Evolutionary conservation across 2,329 filamentous ascomycete species (phyloP), one percentile per base, ranked within the genome.

Genomic region (Neofusicoccum umdonicola): DNA sequence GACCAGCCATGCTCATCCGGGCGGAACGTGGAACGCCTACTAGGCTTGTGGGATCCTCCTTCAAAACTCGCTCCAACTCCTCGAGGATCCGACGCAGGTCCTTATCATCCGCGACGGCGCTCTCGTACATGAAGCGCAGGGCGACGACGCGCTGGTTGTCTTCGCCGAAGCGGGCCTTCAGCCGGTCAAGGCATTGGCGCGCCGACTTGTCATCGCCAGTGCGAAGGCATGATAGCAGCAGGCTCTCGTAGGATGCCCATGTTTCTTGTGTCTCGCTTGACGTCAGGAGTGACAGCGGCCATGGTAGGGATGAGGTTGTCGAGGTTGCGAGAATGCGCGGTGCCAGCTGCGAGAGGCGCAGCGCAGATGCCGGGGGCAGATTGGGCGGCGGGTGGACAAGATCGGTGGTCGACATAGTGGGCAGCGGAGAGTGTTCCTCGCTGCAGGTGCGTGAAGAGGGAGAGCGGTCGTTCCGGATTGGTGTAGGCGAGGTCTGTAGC

Each of bases 131-230:
- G 2, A 94, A 95, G 68, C 86, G 85, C 54, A 98, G 80, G 11
- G 90, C 93, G 85, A 94, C 90, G 58, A 98, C 84, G 69, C 92
- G 88, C 78, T 97, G 92, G 77, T 98, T 96, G 41, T 87, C 83
- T 31, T 85, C 82, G 31, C 94, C 93, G 75, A 99, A 99, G 56
- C 95, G 90, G 66, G 85, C 82, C 4, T 87, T 88, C 51, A 99
- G 84, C 67, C 89, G 86, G 72, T 91, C 86, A 42, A 98, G 84
- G 73, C 91, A 91, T 70, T 88, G 77, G 68, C 87, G 87, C 27
- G 95, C 95, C 27, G 91, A 87, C 68, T 87, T 81, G 71, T 96
- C 90, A 76, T 98, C 91, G 62, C 91, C 90, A 0, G 91, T 93
- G 58, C 91, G 90, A 42, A 99, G 85, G 72, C 91, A 95, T 35